Evolutionary conservation across 805 yeast species (phyloP).

Genomic region (Zygotorulaspora chibaensis): DNA sequence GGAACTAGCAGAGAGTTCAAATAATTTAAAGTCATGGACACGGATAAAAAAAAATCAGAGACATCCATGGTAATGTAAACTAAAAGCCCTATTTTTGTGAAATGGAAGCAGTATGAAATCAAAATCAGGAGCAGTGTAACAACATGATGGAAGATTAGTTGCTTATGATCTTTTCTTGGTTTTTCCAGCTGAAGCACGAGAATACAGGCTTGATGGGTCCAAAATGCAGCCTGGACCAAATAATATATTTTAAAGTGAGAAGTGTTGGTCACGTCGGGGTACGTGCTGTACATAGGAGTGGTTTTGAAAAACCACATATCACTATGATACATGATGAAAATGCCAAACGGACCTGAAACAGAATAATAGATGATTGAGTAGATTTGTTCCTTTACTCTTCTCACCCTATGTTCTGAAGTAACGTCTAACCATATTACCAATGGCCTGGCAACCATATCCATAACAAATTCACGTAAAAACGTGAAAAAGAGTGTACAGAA

Average conservation of each 20-base stretch:
- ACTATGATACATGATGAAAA: slow-evolving; percentile 77
- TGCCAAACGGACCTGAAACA: slow-evolving; percentile 78
- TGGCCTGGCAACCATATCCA: slow-evolving; percentile 79
- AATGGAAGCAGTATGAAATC: slow-evolving; percentile 87
- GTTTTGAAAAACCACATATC: slow-evolving; percentile 92
- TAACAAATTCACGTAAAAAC: slow-evolving; percentile 81
- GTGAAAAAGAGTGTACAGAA: slow-evolving; percentile 85
- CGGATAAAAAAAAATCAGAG: slow-evolving; percentile 82
- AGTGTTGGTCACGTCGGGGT: slow-evolving; percentile 78
- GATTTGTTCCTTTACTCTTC: slow-evolving; percentile 89
- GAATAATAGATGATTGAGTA: slow-evolving; percentile 81
- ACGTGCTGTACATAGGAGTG: slow-evolving; percentile 66
- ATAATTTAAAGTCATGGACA: slow-evolving; percentile 83
- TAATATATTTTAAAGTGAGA: slow-evolving; percentile 74
- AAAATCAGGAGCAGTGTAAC: slow-evolving; percentile 84
- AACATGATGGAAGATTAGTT: slow-evolving; percentile 87
- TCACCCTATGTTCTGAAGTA: slow-evolving; percentile 45
- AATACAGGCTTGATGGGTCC: slow-evolving; percentile 94
- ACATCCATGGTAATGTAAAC: slow-evolving; percentile 94
- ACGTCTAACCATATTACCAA: slow-evolving; percentile 53
- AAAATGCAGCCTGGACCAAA: slow-evolving; percentile 89
- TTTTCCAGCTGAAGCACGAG: slow-evolving; percentile 81
- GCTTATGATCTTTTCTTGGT: slow-evolving; percentile 91
- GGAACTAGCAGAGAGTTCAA: slow-evolving; percentile 61
- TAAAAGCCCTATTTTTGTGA: slow-evolving; percentile 91